Conservation (phyloP, 78 protist genomes). For the Polysphondylium violaceum region DNA sequence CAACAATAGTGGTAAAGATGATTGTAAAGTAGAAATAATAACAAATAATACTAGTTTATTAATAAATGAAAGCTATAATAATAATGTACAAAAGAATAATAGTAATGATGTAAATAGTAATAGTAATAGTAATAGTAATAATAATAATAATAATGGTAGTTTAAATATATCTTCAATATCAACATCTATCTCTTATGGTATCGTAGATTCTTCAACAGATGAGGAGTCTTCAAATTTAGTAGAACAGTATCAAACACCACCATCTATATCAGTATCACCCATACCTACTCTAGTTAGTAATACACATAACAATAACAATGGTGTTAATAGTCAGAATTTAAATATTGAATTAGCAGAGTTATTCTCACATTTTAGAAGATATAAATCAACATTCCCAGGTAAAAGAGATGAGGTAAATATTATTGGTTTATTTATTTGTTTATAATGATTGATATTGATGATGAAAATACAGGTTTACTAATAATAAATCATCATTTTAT, state of each 20-base stretch:
- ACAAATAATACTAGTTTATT: not conserved
- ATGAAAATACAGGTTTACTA: no score
- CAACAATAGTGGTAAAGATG: not conserved
- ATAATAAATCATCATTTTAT: no score
- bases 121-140: slow-evolving; percentile 6
- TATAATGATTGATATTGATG: no score
- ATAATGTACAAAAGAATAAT: slow-evolving; percentile 11
- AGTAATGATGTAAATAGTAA: slow-evolving; percentile 6
- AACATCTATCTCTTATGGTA: not conserved
- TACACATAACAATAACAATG: not conserved
- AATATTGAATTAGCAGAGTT: slow-evolving; percentile 34
- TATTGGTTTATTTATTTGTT: not conserved
- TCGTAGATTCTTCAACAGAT: not conserved
- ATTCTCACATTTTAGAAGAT: slow-evolving; percentile 59
- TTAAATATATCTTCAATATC: slow-evolving; percentile 6
- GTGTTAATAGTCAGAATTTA: slow-evolving; percentile 4
- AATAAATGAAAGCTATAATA: slow-evolving; percentile 16
- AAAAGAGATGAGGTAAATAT: slow-evolving; percentile 47
- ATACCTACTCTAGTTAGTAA: not conserved
- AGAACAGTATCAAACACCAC: not conserved
- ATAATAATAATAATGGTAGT: not conserved
- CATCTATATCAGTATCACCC: slow-evolving; percentile 12
- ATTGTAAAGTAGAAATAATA: not conserved
- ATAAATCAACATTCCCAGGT: slow-evolving; percentile 42
- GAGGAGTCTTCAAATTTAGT: not conserved